Evolutionary conservation across 345 rosid genomes (phyloP), one percentile per base, ranked within the genome.

Genomic region (Ailanthus altissimus): DNA sequence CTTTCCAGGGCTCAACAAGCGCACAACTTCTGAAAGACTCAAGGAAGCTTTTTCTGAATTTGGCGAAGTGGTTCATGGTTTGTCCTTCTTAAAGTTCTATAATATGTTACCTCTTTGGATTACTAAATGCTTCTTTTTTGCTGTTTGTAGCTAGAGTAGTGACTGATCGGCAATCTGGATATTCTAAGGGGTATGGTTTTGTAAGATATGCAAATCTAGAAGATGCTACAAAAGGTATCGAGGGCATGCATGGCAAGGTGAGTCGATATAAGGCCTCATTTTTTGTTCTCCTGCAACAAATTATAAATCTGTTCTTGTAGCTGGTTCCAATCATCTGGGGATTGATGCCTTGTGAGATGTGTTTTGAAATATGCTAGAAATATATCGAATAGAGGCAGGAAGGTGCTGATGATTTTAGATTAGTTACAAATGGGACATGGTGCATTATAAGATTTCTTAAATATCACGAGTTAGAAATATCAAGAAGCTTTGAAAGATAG

Each of bases 171-270:
- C 89, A 74, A 57, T 90, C 98, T 11, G 97, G 97, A 73, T 90
- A 85, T 84, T 93, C 98, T 1, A 94, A 90, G 85, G 99, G 99
- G 14, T 96, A 88, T 85, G 98, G 98, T 67, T 96, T 96, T 84
- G 97, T 96, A 58, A 89, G 85, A 75, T 94, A 93, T 81, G 83
- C 88, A 61, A 89, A 87, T 36, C 49, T 92, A 66, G 95, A 93
- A 70, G 97, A 91, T 77, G 97, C 99, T 83, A 89, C 87, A 6
- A 91, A 91, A 83, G 99, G 95, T 57, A 87, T 87, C 25, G 87
- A 89, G 73, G 97, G 92, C 70, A 92, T 96, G 97, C 91, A 93
- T 86, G 99, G 98, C 40, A 86, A 93, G 91, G 99, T 96, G 77
- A 69, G 87, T 70, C 75, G 32, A 46, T 7, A 23, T 9, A 46